Evolutionary conservation across 2,329 filamentous ascomycete genomes (phyloP).

Genomic region (Colletotrichum agaves): DNA sequence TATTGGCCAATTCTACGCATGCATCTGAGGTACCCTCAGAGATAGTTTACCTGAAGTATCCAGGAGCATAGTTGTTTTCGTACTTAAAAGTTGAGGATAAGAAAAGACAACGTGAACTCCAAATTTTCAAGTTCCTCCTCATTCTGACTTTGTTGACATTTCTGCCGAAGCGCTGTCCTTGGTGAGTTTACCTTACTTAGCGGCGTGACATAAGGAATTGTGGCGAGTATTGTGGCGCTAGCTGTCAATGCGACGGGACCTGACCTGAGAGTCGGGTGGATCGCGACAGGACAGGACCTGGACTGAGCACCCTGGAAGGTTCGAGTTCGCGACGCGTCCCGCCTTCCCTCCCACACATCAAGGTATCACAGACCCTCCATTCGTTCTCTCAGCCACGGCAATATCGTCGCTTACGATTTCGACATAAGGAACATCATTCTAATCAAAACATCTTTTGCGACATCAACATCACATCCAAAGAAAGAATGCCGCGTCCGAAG

Average conservation of each 20-base stretch:
- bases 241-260: slow-evolving; percentile 15
- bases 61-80: no score
- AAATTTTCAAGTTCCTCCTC: no score
- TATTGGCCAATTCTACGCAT: no score
- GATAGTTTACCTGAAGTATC: no score
- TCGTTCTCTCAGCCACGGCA: slow-evolving; percentile 10
- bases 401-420: background rate
- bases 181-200: background rate
- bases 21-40: no score
- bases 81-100: no score
- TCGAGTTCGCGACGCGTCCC: slow-evolving; percentile 36
- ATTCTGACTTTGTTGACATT: no score
- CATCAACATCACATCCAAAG: background rate
- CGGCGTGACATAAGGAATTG: slow-evolving; percentile 2
- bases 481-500: slow-evolving; percentile 46
- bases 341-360: slow-evolving; percentile 34
- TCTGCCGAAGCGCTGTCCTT: no score
- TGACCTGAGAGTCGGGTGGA: background rate
- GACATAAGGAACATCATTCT: background rate
- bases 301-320: slow-evolving; percentile 21
- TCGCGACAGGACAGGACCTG: slow-evolving; percentile 5
- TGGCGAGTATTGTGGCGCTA: slow-evolving; percentile 35
- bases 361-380: slow-evolving; percentile 29
- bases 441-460: background rate
- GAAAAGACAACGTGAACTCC: no score